Conservation (phyloP, 2,329 filamentous ascomycete genomes). For the Alternaria brassicicola region DNA sequence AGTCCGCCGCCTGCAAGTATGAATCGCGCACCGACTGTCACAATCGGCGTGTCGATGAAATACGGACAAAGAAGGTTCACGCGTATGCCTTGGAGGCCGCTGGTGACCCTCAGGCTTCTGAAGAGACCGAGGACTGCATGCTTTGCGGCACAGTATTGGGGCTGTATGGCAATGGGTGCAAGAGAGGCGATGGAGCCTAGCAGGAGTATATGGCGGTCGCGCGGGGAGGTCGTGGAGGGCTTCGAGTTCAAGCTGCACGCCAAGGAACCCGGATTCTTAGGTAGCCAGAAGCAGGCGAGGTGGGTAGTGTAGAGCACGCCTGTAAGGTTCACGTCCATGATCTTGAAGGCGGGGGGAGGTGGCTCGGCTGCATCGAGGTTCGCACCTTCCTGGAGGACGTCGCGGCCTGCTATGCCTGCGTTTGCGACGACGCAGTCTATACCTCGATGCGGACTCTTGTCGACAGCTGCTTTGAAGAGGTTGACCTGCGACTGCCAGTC, state of each 20-base stretch:
- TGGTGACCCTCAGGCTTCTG: slow-evolving; percentile 60
- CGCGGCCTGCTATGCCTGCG: slow-evolving; percentile 63
- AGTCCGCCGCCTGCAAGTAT: slow-evolving; percentile 63
- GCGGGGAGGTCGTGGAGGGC: slow-evolving; percentile 30
- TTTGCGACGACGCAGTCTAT: slow-evolving; percentile 71
- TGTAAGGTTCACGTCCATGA: slow-evolving; percentile 67
- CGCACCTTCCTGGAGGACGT: slow-evolving; percentile 56
- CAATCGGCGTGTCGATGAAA: slow-evolving; percentile 68
- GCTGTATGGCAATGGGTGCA: slow-evolving; percentile 48
- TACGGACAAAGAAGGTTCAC: slow-evolving; percentile 72
- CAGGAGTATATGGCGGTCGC: slow-evolving; percentile 67
- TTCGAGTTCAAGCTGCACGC: slow-evolving; percentile 40
- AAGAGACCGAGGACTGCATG: slow-evolving; percentile 71
- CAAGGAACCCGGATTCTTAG: slow-evolving; percentile 55
- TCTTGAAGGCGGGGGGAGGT: slow-evolving; percentile 58
- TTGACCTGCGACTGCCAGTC: slow-evolving; percentile 68
- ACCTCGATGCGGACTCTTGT: slow-evolving; percentile 60
- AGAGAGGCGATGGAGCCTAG: slow-evolving; percentile 67
- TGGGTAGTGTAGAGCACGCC: slow-evolving; percentile 70
- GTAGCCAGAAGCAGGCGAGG: slow-evolving; percentile 66
- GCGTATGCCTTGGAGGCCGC: slow-evolving; percentile 60
- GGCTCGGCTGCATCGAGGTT: slow-evolving; percentile 55
- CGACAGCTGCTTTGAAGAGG: slow-evolving; percentile 65
- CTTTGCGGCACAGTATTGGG: slow-evolving; percentile 67
- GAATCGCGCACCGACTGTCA: slow-evolving; percentile 55